Conservation (phyloP, 495 filamentous ascomycete species). For the Margaritispora aquatica region DNA sequence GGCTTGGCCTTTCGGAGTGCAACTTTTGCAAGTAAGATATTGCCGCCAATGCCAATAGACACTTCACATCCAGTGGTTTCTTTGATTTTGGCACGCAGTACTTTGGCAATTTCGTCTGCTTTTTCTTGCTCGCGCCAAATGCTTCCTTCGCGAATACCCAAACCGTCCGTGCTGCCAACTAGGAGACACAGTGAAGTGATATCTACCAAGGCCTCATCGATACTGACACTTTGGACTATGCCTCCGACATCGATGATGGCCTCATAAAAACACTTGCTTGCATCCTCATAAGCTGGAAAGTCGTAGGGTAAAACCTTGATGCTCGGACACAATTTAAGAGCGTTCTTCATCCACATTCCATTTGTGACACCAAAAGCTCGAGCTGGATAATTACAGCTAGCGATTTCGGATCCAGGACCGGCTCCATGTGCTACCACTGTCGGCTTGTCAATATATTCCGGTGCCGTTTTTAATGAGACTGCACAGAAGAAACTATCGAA, state of each 20-base stretch:
- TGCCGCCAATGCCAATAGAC: conserved; percentile 90
- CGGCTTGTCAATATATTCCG: conserved; percentile 73
- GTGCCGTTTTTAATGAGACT: conserved; percentile 71
- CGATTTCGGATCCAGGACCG: conserved; percentile 86
- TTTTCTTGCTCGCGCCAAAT: conserved; percentile 77
- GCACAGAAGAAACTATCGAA: conserved; percentile 98
- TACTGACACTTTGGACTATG: conserved; percentile 88
- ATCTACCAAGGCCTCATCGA: conserved; percentile 89
- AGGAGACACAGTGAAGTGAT: conserved; percentile 60
- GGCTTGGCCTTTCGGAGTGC: conserved; percentile 90
- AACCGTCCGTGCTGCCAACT: conserved; percentile 61
- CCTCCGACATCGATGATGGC: conserved; percentile 74
- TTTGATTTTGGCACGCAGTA: conserved; percentile 62
- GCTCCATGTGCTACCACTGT: conserved; percentile 83
- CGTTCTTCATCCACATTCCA: conserved; percentile 98
- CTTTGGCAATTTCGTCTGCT: conserved; percentile 65
- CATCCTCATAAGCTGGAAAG: conserved; percentile 89
- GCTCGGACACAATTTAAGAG: conserved; percentile 74
- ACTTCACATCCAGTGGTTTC: conserved; percentile 75
- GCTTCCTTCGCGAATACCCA: conserved; percentile 61
- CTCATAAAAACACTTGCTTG: conserved; percentile 81
- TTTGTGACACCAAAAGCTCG: conserved; percentile 84
- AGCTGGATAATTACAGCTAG: conserved; percentile 93
- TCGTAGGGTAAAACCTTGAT: conserved; percentile 87
- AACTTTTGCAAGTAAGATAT: conserved; percentile 85